phyloP scores from a whole-genome alignment of 495 filamentous ascomycete species.

The Hyaloscypha variabilis region DNA sequence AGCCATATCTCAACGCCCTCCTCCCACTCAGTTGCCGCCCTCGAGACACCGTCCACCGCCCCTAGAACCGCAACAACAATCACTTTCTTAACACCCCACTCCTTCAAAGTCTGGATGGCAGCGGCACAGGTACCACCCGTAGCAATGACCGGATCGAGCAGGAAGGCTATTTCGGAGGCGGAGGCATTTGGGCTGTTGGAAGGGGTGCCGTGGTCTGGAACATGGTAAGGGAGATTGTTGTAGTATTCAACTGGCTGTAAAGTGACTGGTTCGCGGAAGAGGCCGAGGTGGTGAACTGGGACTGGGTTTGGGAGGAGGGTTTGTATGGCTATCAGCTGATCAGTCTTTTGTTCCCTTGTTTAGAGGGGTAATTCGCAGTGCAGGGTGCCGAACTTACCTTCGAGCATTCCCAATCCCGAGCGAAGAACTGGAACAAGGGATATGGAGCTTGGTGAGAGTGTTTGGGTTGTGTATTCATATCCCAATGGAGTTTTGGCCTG shows the following conservation, averaged over 20 bases:
- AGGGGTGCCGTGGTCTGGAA: slow-evolving; percentile 40
- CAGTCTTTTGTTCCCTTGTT: background rate
- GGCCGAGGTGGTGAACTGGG: slow-evolving; percentile 89
- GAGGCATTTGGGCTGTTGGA: slow-evolving; percentile 45
- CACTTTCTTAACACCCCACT: slow-evolving; percentile 87
- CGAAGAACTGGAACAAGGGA: slow-evolving; percentile 90
- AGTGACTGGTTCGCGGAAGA: slow-evolving; percentile 84
- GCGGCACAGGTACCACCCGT: slow-evolving; percentile 89
- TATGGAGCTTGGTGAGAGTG: slow-evolving; percentile 62
- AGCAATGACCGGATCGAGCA: slow-evolving; percentile 91
- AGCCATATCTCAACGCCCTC: slow-evolving; percentile 81
- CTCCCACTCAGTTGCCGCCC: slow-evolving; percentile 72
- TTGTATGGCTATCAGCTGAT: slow-evolving; percentile 62
- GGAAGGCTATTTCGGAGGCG: slow-evolving; percentile 66
- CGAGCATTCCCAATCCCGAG: slow-evolving; percentile 87
- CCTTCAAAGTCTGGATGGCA: slow-evolving; percentile 83
- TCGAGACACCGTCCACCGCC: slow-evolving; percentile 63
- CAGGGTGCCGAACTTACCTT: slow-evolving; percentile 51
- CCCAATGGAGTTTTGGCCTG: slow-evolving; percentile 77
- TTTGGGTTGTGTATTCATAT: slow-evolving; percentile 64
- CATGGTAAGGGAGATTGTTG: slow-evolving; percentile 89
- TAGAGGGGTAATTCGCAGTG: background rate
- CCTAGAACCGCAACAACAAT: slow-evolving; percentile 78
- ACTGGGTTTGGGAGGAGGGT: slow-evolving; percentile 79
- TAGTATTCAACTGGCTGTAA: slow-evolving; percentile 96